Conservation (phyloP, 495 filamentous ascomycete genomes). For the Neurospora hispaniola region DNA sequence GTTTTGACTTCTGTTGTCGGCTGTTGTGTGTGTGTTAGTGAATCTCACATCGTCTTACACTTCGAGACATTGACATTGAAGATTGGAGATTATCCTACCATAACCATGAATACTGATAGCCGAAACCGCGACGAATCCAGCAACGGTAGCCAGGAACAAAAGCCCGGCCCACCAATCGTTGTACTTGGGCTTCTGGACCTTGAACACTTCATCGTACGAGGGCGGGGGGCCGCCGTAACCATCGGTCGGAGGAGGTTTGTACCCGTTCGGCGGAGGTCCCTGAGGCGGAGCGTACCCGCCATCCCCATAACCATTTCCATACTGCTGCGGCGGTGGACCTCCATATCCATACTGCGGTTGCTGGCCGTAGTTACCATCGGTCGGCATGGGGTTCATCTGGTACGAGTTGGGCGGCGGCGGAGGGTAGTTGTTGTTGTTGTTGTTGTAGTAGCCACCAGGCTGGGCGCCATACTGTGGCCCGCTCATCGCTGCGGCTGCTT, state of each 20-base stretch:
- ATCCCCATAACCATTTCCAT: constrained; percentile 10
- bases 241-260: constrained; percentile 8
- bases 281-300: neutral
- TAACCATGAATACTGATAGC: constrained; percentile 72
- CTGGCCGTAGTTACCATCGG: constrained; percentile 13
- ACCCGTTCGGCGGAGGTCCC: neutral
- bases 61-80: neutral
- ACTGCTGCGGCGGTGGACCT: neutral
- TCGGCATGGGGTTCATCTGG: constrained; percentile 13
- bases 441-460: constrained; percentile 12
- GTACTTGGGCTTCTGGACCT: constrained; percentile 70
- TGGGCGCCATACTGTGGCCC: neutral
- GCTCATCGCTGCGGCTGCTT: neutral
- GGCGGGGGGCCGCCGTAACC: constrained; percentile 27
- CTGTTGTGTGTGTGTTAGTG: constrained; percentile 10
- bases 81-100: constrained; percentile 19
- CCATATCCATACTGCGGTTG: neutral
- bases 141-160: constrained; percentile 63
- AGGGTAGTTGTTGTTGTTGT: constrained; percentile 1
- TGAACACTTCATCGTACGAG: constrained; percentile 70
- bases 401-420: constrained; percentile 18
- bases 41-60: neutral
- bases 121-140: constrained; percentile 69
- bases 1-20: constrained; percentile 49
- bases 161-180: constrained; percentile 84